Evolutionary conservation across 768 basidiomycete species (phyloP), one percentile per base, ranked within the genome.

Genomic region (Russula compacta): DNA sequence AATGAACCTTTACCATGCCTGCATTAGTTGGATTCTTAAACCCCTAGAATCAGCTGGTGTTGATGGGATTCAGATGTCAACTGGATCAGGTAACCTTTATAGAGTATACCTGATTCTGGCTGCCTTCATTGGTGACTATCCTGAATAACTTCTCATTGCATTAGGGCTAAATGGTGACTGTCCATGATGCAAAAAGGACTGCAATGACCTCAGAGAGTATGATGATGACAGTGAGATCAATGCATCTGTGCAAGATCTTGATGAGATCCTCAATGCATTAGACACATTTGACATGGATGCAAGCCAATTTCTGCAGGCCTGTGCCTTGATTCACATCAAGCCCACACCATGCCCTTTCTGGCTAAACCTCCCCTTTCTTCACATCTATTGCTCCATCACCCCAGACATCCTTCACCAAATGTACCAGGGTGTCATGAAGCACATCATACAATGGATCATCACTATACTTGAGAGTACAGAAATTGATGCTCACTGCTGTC

Each of bases 401-500:
- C 38, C 38, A 0, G 38, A 39, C 11, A 39, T 21, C 43, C 17
- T 52, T 10, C 51, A 54, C 24, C 53, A 54, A 17, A 10, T 54
- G 6, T 40, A 43, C 32, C 51, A 52, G 21, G 76, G 74, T 1
- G 62, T 75, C 7, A 64, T 75, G 29, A 73, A 74, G 55, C 72
- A 74, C 17, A 7, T 36, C 2, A 10, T 39, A 2, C 11, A 14
- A 1, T 77, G 76, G 76, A 17, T 77, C 12, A 64, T 51, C 14
- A 4, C 56, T 2, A 65, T 67, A 0, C 72, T 50, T 53, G 69
- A 71, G 0, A 56, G 65, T 10, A 63, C 53, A 6, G 76, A 79
- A 59, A 70, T 78, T 46, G 76, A 78, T 62, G 69, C 71, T 4
- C 71, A 71, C 1, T 69, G 71, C 40, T 61, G 65, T 3, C 67